These are phyloP conservation scores for Alternaria sp. DNA, from an alignment of 2,329 filamentous ascomycete genomes.

Conservation along the genomic window DNA sequence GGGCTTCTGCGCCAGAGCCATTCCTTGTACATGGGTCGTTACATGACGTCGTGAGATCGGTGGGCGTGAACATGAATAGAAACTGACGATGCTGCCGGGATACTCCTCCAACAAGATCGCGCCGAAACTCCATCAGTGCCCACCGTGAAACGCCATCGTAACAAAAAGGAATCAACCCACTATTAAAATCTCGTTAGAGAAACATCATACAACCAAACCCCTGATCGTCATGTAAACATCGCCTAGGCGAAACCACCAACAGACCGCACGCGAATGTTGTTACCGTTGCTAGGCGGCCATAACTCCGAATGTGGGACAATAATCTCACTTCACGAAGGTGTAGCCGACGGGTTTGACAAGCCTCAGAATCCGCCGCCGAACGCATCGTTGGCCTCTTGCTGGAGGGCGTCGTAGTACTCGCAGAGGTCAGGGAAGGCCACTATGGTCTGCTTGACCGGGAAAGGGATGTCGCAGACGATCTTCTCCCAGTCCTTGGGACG, in stretches of 20 bases:
- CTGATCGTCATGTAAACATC: background rate
- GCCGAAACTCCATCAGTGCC: slow-evolving; percentile 7
- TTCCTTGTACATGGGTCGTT: background rate
- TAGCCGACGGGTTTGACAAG: background rate
- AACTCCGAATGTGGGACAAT: background rate
- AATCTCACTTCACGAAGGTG: background rate
- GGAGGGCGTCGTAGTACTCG: slow-evolving; percentile 24
- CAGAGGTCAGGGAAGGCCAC: slow-evolving; percentile 26
- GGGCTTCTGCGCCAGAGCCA: background rate
- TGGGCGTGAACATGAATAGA: background rate
- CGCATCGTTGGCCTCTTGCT: slow-evolving; percentile 27
- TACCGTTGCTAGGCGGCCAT: background rate
- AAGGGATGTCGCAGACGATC: slow-evolving; percentile 29
- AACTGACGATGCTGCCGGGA: slow-evolving; percentile 1
- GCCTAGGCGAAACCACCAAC: background rate
- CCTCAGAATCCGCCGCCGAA: slow-evolving; percentile 14
- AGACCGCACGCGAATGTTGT: background rate
- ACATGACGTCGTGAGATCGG: slow-evolving; percentile 5
- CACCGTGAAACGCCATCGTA: slow-evolving; percentile 1
- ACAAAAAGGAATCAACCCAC: background rate
- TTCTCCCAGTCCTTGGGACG: slow-evolving; percentile 28
- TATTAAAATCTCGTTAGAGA: background rate
- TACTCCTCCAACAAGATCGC: background rate
- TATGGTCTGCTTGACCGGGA: slow-evolving; percentile 22
- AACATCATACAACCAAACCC: background rate